Percentiles rank a stretch among this genome's conserved stretches.
Conservation (phyloP, 148 eudicot species). For the Spergularia bocconei region DNA sequence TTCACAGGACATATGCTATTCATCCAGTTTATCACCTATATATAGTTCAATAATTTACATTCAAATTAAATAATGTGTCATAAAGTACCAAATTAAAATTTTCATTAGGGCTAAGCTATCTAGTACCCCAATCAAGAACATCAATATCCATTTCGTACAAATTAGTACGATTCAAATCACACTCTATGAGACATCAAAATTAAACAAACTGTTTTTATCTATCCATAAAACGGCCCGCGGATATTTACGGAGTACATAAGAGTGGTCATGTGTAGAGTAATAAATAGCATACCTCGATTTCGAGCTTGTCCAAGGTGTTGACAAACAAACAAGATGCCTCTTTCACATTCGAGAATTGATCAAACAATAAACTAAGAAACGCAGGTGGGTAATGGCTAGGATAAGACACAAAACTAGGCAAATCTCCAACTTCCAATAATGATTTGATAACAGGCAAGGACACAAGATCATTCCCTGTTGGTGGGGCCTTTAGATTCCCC, state of each 20-base stretch:
- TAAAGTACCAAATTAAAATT: no score
- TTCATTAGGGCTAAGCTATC: no score
- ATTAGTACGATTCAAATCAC: no score
- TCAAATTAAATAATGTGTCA: no score
- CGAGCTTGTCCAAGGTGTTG: constrained; percentile 30
- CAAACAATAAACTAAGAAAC: background rate
- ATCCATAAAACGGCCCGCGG: no score
- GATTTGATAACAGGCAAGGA: constrained; percentile 23
- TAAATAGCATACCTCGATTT: constrained; percentile 23
- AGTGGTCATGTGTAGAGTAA: no score
- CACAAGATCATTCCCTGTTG: constrained; percentile 8
- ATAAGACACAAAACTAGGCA: constrained; percentile 31
- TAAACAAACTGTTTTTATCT: no score
- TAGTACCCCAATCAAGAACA: no score
- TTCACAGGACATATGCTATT: constrained; percentile 31
- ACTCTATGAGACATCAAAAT: no score
- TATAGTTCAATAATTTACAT: constrained; percentile 19
- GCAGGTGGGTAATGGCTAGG: constrained; percentile 13
- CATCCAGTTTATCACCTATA: constrained; percentile 48
- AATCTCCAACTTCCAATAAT: constrained; percentile 23
- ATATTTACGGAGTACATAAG: no score
- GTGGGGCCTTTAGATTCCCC: constrained; percentile 22
- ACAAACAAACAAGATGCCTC: constrained; percentile 24
- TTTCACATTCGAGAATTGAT: constrained; percentile 27
- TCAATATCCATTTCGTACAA: no score